Evolutionary conservation across 1,284 basidiomycete species (phyloP).

Genomic region (Exsudoporus floridanus): DNA sequence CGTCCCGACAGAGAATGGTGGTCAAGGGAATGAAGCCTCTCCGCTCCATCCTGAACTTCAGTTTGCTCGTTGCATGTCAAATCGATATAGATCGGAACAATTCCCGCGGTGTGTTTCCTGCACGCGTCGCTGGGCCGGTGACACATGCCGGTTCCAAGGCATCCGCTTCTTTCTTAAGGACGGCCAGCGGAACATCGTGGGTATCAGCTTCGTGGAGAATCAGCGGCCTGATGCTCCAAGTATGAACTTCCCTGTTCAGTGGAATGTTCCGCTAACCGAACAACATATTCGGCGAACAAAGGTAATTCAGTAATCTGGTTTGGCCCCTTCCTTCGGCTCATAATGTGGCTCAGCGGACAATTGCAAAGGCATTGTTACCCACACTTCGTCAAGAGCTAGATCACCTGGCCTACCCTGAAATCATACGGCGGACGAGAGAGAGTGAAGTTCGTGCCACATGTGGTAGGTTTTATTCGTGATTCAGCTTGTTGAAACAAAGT

Average conservation of each 20-base stretch:
- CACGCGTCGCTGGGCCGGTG: slow-evolving; percentile 78
- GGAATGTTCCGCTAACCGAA: slow-evolving; percentile 57
- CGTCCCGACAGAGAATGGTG: slow-evolving; percentile 27
- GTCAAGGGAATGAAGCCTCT: slow-evolving; percentile 19
- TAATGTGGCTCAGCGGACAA: slow-evolving; percentile 49
- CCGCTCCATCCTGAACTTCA: slow-evolving; percentile 61
- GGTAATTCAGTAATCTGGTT: slow-evolving; percentile 40
- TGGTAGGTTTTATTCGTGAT: slow-evolving; percentile 50
- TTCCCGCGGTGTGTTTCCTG: slow-evolving; percentile 79
- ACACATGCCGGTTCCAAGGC: slow-evolving; percentile 77
- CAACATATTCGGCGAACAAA: slow-evolving; percentile 57
- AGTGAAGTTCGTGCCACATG: slow-evolving; percentile 80
- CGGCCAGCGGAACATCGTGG: slow-evolving; percentile 53
- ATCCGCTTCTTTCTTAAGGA: slow-evolving; percentile 73
- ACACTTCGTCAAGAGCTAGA: slow-evolving; percentile 66
- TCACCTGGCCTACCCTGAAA: slow-evolving; percentile 60
- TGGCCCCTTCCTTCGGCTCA: slow-evolving; percentile 6
- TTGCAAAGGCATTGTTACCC: slow-evolving; percentile 69
- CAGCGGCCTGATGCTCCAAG: slow-evolving; percentile 54
- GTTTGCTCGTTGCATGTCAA: slow-evolving; percentile 77
- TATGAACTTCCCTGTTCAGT: slow-evolving; percentile 64
- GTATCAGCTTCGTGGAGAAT: slow-evolving; percentile 66
- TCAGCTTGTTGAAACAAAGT: slow-evolving; percentile 3
- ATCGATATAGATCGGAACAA: slow-evolving; percentile 63
- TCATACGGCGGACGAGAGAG: slow-evolving; percentile 73